Evolutionary conservation across 306 rosid genomes (phyloP).

Genomic region (Adenanthera pavonina): DNA sequence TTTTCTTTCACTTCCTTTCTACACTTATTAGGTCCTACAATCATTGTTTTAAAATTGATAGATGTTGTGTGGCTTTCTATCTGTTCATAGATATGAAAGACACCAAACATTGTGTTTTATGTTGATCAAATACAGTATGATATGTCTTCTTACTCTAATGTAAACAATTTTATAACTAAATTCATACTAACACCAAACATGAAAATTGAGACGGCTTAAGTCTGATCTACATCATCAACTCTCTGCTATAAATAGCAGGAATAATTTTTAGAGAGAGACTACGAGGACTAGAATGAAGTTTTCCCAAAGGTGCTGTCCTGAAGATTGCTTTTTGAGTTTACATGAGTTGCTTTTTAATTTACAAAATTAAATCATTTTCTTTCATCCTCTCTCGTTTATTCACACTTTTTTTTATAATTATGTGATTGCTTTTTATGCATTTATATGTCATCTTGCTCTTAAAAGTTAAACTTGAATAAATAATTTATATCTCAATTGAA

Average conservation of each 20-base stretch:
- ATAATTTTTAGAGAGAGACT: constrained; percentile 11
- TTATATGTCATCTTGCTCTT: constrained; percentile 22
- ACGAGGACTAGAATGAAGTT: not conserved
- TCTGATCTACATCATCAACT: constrained; percentile 4
- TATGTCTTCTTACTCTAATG: not conserved
- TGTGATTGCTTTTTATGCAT: constrained; percentile 24
- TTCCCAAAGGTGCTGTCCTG: not conserved
- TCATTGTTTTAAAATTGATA: not conserved
- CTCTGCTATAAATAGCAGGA: constrained; percentile 22
- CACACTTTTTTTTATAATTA: not conserved
- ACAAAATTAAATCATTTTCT: not conserved
- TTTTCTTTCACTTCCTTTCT: not conserved
- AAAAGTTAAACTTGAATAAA: constrained; percentile 14
- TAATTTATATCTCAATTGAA: constrained; percentile 13
- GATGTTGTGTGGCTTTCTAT: not conserved
- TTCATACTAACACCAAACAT: not conserved
- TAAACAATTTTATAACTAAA: not conserved
- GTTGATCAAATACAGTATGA: not conserved
- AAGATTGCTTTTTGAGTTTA: not conserved
- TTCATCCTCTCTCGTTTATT: not conserved
- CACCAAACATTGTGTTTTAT: not conserved
- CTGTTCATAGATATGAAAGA: constrained; percentile 5
- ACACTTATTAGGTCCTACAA: not conserved
- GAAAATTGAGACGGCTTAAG: not conserved
- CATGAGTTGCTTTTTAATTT: not conserved